Percentiles rank a stretch among this genome's conserved stretches.
Evolutionary conservation across 2,329 filamentous ascomycete genomes (phyloP).

Genomic region (Beauveria medogensis): DNA sequence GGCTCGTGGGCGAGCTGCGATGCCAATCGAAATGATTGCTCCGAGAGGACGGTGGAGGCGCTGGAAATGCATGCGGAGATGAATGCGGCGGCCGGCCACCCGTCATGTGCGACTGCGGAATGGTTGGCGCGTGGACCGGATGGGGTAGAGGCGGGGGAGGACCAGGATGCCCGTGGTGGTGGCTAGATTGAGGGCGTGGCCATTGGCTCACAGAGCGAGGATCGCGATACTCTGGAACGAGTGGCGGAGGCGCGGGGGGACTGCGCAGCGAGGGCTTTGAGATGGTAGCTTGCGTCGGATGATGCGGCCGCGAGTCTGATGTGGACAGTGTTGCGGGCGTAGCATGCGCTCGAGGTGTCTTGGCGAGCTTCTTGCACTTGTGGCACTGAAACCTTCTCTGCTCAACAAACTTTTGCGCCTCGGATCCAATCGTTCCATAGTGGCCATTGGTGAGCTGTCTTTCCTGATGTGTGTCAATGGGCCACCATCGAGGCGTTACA

Average conservation of each 20-base stretch:
- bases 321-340: constrained; percentile 15
- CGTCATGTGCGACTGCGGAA: not conserved
- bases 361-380: constrained; percentile 56
- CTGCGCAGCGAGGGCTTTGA: constrained; percentile 20
- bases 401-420: constrained; percentile 50
- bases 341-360: constrained; percentile 29
- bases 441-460: constrained; percentile 45
- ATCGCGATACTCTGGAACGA: constrained; percentile 20
- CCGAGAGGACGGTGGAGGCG: constrained; percentile 24
- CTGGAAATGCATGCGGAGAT: constrained; percentile 28
- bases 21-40: constrained; percentile 1
- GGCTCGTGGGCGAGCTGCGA: constrained; percentile 38
- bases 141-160: constrained; percentile 12
- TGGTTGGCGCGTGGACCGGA: constrained; percentile 6
- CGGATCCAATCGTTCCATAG: constrained; percentile 41
- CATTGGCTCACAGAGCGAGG: constrained; percentile 16
- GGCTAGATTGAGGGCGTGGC: constrained; percentile 12
- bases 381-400: constrained; percentile 64
- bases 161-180: constrained; percentile 4
- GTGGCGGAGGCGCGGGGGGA: constrained; percentile 18
- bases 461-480: constrained; percentile 44
- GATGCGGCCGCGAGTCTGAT: not conserved
- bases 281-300: constrained; percentile 7
- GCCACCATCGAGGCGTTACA: constrained; percentile 68
- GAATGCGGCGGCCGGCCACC: constrained; percentile 25